Conservation (phyloP, 768 basidiomycete species). For the Boletus pseudopeckii region DNA sequence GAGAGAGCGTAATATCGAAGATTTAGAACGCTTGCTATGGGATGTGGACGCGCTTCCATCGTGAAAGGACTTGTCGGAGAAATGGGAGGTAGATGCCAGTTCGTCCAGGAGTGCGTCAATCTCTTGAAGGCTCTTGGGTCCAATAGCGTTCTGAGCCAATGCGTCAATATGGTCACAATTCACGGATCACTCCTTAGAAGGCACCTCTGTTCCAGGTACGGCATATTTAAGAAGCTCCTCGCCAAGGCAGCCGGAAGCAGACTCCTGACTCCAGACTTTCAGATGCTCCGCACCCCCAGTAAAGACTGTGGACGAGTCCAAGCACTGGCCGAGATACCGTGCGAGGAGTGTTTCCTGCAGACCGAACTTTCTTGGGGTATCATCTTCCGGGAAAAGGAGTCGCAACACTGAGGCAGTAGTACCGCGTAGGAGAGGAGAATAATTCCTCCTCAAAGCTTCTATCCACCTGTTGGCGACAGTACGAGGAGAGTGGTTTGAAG, state of each 20-base stretch:
- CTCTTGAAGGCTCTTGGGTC: conserved; percentile 39
- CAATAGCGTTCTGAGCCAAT: conserved; percentile 16
- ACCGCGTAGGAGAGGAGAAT: conserved; percentile 46
- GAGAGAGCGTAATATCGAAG: conserved; percentile 48
- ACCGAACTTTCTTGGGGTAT: conserved; percentile 64
- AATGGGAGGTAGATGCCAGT: conserved; percentile 65
- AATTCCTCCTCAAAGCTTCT: conserved; percentile 37
- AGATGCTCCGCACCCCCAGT: conserved; percentile 25
- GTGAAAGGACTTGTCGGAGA: conserved; percentile 50
- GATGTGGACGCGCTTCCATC: conserved; percentile 25
- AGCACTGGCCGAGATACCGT: conserved; percentile 45
- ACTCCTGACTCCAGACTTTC: conserved; percentile 39
- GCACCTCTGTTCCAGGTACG: conserved; percentile 36
- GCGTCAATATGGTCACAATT: conserved; percentile 3
- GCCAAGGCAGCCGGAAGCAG: conserved; percentile 66
- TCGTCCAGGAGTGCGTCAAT: conserved; percentile 70
- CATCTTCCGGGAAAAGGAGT: conserved; percentile 84
- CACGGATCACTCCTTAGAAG: neutral
- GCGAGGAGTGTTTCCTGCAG: conserved; percentile 66
- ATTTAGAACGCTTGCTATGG: conserved; percentile 31
- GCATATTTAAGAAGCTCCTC: conserved; percentile 50
- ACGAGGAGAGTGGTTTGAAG: conserved; percentile 34
- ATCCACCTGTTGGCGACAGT: conserved; percentile 46
- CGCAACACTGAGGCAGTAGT: conserved; percentile 63
- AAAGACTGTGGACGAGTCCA: conserved; percentile 37